Conservation (phyloP, 176 grass and related monocot genomes). For the Cymbopogon citratus region DNA sequence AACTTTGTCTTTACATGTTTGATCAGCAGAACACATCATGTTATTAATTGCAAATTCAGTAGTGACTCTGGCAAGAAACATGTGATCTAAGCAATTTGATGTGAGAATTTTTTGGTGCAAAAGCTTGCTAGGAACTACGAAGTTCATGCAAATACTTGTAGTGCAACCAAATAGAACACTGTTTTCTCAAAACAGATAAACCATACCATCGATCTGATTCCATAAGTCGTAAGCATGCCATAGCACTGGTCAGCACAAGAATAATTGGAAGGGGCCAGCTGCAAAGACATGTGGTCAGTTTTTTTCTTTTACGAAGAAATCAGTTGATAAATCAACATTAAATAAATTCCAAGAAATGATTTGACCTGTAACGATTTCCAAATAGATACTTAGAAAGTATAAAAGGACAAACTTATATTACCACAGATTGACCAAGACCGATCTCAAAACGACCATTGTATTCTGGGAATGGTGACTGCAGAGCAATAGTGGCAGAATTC, state of each 20-base stretch:
- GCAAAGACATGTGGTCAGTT: constrained; percentile 10
- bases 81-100: background rate
- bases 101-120: background rate
- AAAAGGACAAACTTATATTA: constrained; percentile 22
- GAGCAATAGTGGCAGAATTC: constrained; percentile 37
- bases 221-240: constrained; percentile 54
- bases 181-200: background rate
- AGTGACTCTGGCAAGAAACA: background rate
- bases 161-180: background rate
- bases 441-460: constrained; percentile 55
- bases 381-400: background rate
- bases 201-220: constrained; percentile 61
- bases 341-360: background rate
- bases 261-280: constrained; percentile 51
- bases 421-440: constrained; percentile 72
- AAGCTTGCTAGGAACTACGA: background rate
- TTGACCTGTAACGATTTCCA: background rate
- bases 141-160: background rate
- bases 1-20: background rate
- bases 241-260: constrained; percentile 66
- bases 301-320: background rate
- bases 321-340: background rate
- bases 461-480: constrained; percentile 46
- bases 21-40: background rate
- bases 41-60: background rate